Conservation (phyloP, 257 asterid species). For the Ilex aquifolium region DNA sequence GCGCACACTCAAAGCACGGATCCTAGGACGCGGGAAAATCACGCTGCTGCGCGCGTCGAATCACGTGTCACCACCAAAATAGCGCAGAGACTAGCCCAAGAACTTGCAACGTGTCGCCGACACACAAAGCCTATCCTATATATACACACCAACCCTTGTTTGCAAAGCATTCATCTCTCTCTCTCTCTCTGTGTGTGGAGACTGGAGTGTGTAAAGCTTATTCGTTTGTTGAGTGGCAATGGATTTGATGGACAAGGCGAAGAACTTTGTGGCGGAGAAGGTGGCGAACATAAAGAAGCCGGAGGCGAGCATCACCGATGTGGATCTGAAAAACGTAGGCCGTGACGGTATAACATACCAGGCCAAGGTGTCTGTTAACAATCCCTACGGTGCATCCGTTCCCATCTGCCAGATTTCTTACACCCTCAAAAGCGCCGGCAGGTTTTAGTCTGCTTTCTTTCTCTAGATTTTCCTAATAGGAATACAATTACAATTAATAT, state of each 20-base stretch:
- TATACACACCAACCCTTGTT: too few species aligned
- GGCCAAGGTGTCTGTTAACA: constrained; percentile 46
- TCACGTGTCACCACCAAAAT: too few species aligned
- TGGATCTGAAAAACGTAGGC: constrained; percentile 56
- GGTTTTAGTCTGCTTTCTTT: constrained; percentile 20
- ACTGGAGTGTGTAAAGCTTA: too few species aligned
- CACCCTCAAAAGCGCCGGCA: constrained; percentile 48
- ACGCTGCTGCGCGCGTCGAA: too few species aligned
- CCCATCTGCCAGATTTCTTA: constrained; percentile 67
- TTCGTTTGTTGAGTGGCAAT: constrained; percentile 9
- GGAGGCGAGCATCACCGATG: constrained; percentile 60
- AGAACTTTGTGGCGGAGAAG: constrained; percentile 45
- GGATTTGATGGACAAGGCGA: constrained; percentile 60
- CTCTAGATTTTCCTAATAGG: not conserved
- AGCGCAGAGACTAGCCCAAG: too few species aligned
- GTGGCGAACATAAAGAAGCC: constrained; percentile 49
- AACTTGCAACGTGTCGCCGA: too few species aligned
- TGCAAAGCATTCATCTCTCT: too few species aligned
- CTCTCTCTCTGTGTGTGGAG: too few species aligned
- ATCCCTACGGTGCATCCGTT: constrained; percentile 52
- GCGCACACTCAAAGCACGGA: too few species aligned
- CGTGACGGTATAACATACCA: constrained; percentile 47
- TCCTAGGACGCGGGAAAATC: too few species aligned
- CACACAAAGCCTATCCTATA: too few species aligned
- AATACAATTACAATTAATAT: not conserved